Base-by-base conservation (phyloP, 202 grass and related monocot genomes). In the Musa balbisiana region DNA sequence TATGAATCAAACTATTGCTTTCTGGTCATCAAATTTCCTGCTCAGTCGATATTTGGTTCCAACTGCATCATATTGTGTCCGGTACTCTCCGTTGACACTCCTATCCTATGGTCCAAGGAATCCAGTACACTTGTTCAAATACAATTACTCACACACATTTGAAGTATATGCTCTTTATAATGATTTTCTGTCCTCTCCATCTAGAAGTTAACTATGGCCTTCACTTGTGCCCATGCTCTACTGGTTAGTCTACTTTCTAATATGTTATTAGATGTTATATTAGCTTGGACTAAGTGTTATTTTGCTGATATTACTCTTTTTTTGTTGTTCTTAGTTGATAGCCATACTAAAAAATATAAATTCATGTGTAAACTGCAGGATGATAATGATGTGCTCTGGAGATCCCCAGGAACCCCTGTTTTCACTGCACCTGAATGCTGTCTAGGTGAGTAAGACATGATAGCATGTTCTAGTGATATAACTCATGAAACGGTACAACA, bases 341-440 rank as follows among this genome's bases (percentile, higher is more conserved):
- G 0, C 33, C 33, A 43, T 43, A 5, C 4, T 43, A 43, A 43
- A 15, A 68, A 66, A 23, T 26, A 73, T 13, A 62, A 62, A 29
- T 22, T 25, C 21, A 20, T 76, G 59, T 53, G 78, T 87, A 49
- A 62, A 78, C 70, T 53, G 83, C 84, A 97, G 90, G 90, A 87
- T 83, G 90, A 91, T 67, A 84, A 98, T 79, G 94, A 98, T 85
- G 75, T 85, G 71, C 78, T 97, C 63, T 78, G 86, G 76, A 93
- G 93, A 73, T 92, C 93, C 58, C 93, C 93, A 9, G 93, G 93
- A 4, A 98, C 94, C 66, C 90, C 90, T 86, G 88, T 91, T 76
- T 97, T 93, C 71, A 91, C 90, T 64, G 94, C 94, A 19, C 94
- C 94, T 4, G 94, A 98, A 72, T 98, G 94, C 74, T 93, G 86